These are phyloP conservation scores for Globisporangium iwayamae DNA, from an alignment of 352 stramenopile species.

Conservation along the genomic window DNA sequence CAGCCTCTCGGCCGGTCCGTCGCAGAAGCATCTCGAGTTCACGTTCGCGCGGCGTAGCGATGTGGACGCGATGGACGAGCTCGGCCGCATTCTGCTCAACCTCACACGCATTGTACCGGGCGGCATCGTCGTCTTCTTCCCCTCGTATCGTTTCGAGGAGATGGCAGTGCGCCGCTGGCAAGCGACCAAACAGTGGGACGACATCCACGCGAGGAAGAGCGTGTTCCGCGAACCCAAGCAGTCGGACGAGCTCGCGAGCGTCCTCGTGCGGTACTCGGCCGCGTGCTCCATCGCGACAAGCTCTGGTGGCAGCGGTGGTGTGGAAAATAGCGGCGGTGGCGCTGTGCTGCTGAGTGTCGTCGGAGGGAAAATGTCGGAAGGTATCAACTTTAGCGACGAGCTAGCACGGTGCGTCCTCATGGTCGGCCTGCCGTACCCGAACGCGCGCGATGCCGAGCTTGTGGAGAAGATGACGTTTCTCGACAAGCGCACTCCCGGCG, in stretches of 20 bases:
- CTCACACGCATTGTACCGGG: slow-evolving; percentile 87
- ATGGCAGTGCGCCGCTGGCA: slow-evolving; percentile 86
- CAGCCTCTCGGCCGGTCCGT: slow-evolving; percentile 75
- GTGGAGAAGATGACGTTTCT: slow-evolving; percentile 97
- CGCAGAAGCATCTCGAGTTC: slow-evolving; percentile 92
- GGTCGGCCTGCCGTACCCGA: slow-evolving; percentile 97
- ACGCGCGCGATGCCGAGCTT: slow-evolving; percentile 94
- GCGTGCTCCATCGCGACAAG: slow-evolving; percentile 28
- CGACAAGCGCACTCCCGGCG: slow-evolving; percentile 55
- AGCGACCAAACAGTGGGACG: slow-evolving; percentile 64
- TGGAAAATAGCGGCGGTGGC: slow-evolving; percentile 39
- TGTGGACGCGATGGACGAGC: slow-evolving; percentile 88
- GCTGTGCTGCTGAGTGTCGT: slow-evolving; percentile 96
- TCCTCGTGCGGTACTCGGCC: slow-evolving; percentile 85
- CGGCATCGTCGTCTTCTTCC: slow-evolving; percentile 97
- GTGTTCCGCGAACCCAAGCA: slow-evolving; percentile 95
- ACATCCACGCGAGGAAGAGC: slow-evolving; percentile 87
- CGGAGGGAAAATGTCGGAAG: slow-evolving; percentile 99
- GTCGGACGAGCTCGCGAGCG: slow-evolving; percentile 88
- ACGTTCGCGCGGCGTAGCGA: slow-evolving; percentile 81
- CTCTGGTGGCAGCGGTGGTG: too few relatives aligned
- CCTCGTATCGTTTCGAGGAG: slow-evolving; percentile 96
- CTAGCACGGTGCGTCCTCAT: slow-evolving; percentile 96
- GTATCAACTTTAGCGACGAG: slow-evolving; percentile 99
- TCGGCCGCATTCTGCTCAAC: slow-evolving; percentile 93